Percentiles rank a stretch among this genome's conserved stretches.
Evolutionary conservation across 2,329 filamentous ascomycete species (phyloP).

Genomic region (Fusarium avenaceum): DNA sequence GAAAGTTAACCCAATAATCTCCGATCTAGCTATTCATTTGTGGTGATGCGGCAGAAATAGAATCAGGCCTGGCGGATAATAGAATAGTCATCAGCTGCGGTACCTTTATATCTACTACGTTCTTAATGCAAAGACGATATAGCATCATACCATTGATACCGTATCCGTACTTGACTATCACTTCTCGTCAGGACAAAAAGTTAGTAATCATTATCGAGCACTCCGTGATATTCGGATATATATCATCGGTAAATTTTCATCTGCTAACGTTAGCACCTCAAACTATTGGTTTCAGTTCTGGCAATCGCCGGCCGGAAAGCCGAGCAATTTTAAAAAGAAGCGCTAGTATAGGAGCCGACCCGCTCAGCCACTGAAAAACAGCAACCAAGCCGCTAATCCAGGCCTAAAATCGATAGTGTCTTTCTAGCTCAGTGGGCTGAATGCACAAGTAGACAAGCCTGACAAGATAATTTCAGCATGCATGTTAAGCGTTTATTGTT

Average conservation of each 20-base stretch:
- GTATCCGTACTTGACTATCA: too few relatives aligned
- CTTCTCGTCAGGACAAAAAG: too few relatives aligned
- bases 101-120: too few relatives aligned
- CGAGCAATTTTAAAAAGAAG: background rate
- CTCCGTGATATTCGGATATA: too few relatives aligned
- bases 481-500: background rate
- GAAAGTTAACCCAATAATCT: background rate
- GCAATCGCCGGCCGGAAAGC: background rate
- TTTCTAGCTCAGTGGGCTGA: background rate
- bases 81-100: too few relatives aligned
- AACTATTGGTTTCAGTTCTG: background rate
- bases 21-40: background rate
- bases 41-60: background rate
- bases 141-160: too few relatives aligned
- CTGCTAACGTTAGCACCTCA: too few relatives aligned
- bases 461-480: background rate
- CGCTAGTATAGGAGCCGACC: background rate
- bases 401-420: background rate
- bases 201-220: too few relatives aligned
- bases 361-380: background rate
- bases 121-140: too few relatives aligned
- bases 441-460: background rate
- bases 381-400: background rate
- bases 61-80: too few relatives aligned
- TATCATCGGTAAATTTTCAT: too few relatives aligned